Evolutionary conservation across 768 basidiomycete species (phyloP), one percentile per base, ranked within the genome.

Genomic region (Russula abietina): DNA sequence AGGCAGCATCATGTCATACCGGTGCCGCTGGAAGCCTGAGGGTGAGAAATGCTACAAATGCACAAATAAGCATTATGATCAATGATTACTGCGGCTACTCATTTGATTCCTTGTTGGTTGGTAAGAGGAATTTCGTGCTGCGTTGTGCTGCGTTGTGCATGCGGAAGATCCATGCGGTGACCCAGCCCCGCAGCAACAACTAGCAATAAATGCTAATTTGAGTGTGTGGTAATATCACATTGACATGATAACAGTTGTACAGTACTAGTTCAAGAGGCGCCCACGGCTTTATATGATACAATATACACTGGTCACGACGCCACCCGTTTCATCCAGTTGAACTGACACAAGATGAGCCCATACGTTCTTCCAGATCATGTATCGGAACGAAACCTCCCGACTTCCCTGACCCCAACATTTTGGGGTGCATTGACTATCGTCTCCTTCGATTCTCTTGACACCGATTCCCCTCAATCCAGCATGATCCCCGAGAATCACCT

Each of bases 91-190:
- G 24, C 1, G 2, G 32, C 4, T 11, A 36, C 17, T 16, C 6
- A 59, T 60, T 10, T 2, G 7, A 3, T 19, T 22, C 24, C 19
- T 11, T 12, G 14, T 16, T 30, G 36, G 28, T 4, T n/a, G 14
- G 17, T 30, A 19, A 24, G 17, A 0, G 17, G 26, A 6, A 4
- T 4, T 2, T 10, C 4, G 28, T 22, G 4, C 11, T 38, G 52
- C 16, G n/a, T n/a, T n/a, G n/a, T n/a, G n/a, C n/a, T n/a, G n/a
- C n/a, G 17, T 1, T 3, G 8, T 22, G 1, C 38, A 41, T 12
- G 24, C 10, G 53, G n/a, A 64, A 60, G 43, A 60, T 11, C 57
- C 52, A 55, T 22, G 24, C 12, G 9, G 62, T 59, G 41, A 55
- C 53, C 43, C 28, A 64, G 32, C n/a, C 4, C 30, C 19, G 62